Evolutionary conservation across 345 rosid species (phyloP), one percentile per base, ranked within the genome.

Genomic region (Erysimum cheiranthoides): DNA sequence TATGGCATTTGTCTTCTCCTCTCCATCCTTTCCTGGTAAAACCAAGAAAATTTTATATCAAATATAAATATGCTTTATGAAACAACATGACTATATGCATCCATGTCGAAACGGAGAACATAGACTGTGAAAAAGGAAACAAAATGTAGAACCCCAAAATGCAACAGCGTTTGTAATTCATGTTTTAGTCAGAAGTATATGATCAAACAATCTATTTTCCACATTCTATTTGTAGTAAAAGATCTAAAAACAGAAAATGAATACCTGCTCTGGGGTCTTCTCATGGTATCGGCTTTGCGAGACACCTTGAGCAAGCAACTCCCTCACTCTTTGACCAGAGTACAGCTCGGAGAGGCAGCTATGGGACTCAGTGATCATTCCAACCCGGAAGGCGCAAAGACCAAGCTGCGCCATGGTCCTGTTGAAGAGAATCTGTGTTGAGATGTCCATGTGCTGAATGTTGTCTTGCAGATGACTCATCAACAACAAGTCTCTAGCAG

Each of bases 361-460:
- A 50, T 95, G 97, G 56, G 81, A 90, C 73, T 92, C 99, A 18
- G 88, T 66, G 65, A 87, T 82, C 73, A 95, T 81, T 47, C 97
- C 97, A 82, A 82, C 84, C 45, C 93, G 86, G 73, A 95, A 92
- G 13, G 97, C 93, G 79, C 99, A 95, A 21, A 95, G 85, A 63
- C 99, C 99, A 68, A 95, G 88, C 76, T 95, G 97, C 4, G 99
- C 97, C 99, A 92, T 92, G 12, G 96, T 86, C 80, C 99, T 85
- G 80, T 95, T 95, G 72, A 86, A 95, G 39, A 95, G 97, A 43
- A 95, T 95, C 79, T 95, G 99, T 8, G 91, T 92, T 45, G 93
- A 89, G 81, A 95, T 84, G 68, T 95, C 99, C 95, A 90, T 87
- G 47, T 84, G 89, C 77, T 92, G 97, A 62, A 95, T 83, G 59